A percentile compares a stretch with the other conserved stretches of the same genome.
Evolutionary conservation across 1,284 basidiomycete genomes (phyloP).

Genomic region (Trichosporon faecale): DNA sequence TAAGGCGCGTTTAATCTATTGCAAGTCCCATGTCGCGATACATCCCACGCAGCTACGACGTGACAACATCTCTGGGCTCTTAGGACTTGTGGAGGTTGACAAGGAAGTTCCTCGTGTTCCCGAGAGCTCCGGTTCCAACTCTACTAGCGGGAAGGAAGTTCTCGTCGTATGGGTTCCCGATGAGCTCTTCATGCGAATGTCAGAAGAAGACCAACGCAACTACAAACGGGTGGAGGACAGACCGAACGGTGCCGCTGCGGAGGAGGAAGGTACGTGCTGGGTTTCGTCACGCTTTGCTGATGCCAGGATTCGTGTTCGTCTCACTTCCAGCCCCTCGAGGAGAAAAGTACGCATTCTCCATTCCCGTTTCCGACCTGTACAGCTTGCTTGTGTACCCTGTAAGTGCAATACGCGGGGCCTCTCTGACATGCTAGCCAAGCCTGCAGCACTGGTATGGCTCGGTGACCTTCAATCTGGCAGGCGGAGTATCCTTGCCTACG

Average conservation of each 20-base stretch:
- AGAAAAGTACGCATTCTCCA: constrained; percentile 91
- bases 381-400: constrained; percentile 79
- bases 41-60: constrained; percentile 86
- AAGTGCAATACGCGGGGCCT: constrained; percentile 6
- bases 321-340: constrained; percentile 56
- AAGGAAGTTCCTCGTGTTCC: constrained; percentile 25
- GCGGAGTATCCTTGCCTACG: constrained; percentile 82
- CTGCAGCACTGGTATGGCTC: constrained; percentile 52
- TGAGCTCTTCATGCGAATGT: constrained; percentile 45
- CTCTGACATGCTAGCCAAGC: constrained; percentile 37
- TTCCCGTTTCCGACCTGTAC: constrained; percentile 83
- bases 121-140: constrained; percentile 8
- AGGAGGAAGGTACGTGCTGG: constrained; percentile 44
- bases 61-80: constrained; percentile 91
- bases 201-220: constrained; percentile 42
- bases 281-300: not conserved
- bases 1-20: constrained; percentile 64
- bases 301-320: constrained; percentile 48
- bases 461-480: constrained; percentile 62
- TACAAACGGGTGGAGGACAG: constrained; percentile 40
- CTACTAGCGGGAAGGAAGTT: constrained; percentile 29
- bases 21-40: constrained; percentile 87
- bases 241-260: constrained; percentile 18
- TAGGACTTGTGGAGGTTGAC: constrained; percentile 70
- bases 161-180: constrained; percentile 50